Conservation (phyloP, 1,284 basidiomycete genomes). For the Fomitopsis palustris region DNA sequence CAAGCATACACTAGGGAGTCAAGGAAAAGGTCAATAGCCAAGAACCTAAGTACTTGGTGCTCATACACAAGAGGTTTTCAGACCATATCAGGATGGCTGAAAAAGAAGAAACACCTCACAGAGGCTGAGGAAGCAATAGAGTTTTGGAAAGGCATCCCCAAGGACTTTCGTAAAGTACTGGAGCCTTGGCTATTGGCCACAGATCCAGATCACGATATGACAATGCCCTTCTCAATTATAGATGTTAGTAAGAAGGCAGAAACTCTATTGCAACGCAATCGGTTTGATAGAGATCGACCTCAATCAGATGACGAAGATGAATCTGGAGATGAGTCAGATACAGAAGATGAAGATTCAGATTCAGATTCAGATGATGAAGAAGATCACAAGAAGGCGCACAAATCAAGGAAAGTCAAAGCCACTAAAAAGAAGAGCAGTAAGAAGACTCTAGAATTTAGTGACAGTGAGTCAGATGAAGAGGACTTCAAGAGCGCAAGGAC, state of each 20-base stretch:
- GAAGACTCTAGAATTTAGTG: no score
- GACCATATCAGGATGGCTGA: not conserved
- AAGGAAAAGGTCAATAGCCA: not conserved
- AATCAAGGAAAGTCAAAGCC: no score
- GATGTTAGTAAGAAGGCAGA: not conserved
- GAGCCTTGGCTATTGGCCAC: not conserved
- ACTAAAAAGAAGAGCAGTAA: no score
- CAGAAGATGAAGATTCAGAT: no score
- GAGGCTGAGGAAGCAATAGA: not conserved
- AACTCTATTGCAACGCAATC: not conserved
- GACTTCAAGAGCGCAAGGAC: not conserved
- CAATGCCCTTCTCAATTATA: not conserved
- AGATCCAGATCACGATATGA: not conserved
- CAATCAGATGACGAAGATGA: not conserved
- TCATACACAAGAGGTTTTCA: not conserved
- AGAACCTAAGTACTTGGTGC: not conserved
- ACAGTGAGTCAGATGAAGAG: not conserved
- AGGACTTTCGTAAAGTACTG: not conserved
- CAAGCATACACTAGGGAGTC: not conserved
- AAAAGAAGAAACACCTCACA: not conserved
- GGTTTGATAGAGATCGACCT: not conserved
- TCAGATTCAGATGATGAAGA: not conserved
- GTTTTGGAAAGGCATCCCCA: not conserved
- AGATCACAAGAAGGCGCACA: no score
- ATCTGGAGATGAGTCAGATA: no score